Evolutionary conservation across 2,329 filamentous ascomycete genomes (phyloP).

Genomic region (Monosporascus sp.): DNA sequence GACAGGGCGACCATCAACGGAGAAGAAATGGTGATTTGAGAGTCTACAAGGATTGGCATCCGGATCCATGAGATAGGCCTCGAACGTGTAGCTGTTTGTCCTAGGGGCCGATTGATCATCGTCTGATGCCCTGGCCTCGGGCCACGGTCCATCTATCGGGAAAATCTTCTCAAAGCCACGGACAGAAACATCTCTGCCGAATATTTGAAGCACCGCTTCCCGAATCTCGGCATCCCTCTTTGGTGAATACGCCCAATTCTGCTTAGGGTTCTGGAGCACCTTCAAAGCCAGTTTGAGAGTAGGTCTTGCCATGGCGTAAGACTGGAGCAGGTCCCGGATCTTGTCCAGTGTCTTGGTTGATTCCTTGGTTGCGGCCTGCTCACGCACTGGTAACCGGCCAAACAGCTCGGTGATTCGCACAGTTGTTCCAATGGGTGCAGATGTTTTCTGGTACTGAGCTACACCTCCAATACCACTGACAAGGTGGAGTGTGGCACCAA

Average conservation of each 20-base stretch:
- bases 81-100: constrained; percentile 37
- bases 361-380: constrained; percentile 52
- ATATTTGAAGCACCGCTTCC: constrained; percentile 57
- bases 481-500: constrained; percentile 48
- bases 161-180: constrained; percentile 43
- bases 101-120: neutral
- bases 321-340: constrained; percentile 55
- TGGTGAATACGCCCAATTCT: constrained; percentile 59
- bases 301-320: constrained; percentile 62
- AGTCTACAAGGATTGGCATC: constrained; percentile 39
- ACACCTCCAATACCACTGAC: constrained; percentile 35
- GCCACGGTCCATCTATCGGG: constrained; percentile 2
- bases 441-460: constrained; percentile 28
- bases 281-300: constrained; percentile 55
- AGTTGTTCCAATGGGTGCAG: constrained; percentile 63
- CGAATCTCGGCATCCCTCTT: constrained; percentile 40
- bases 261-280: constrained; percentile 47
- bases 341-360: constrained; percentile 48
- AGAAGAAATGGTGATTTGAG: constrained; percentile 54
- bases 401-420: constrained; percentile 58
- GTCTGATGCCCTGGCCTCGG: constrained; percentile 6
- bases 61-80: constrained; percentile 52
- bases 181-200: constrained; percentile 50
- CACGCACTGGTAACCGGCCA: constrained; percentile 56
- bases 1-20: constrained; percentile 63